Percentiles rank a stretch among this genome's conserved stretches.
Conservation (phyloP, 1,139 yeast species). For the Komagataea norvegica region DNA sequence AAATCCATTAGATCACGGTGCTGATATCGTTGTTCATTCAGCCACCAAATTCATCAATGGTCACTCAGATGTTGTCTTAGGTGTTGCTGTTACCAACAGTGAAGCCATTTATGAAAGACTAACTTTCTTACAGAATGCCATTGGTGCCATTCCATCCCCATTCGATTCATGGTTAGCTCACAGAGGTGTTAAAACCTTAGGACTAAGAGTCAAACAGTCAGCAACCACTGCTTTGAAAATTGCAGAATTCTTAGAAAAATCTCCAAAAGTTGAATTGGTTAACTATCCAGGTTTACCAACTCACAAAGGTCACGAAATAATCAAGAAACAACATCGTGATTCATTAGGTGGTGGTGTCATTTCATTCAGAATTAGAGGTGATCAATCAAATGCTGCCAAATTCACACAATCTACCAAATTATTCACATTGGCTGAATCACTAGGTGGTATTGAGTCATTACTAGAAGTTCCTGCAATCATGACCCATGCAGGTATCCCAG, state of each 20-base stretch:
- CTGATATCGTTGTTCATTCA: too few species aligned
- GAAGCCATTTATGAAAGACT: conserved; percentile 57
- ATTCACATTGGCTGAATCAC: conserved; percentile 83
- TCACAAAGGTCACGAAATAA: conserved; percentile 61
- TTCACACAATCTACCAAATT: conserved; percentile 72
- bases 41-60: conserved; percentile 91
- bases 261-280: conserved; percentile 54
- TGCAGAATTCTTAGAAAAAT: conserved; percentile 58
- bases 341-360: conserved; percentile 92
- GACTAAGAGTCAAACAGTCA: conserved; percentile 72
- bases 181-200: conserved; percentile 86
- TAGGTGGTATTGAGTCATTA: conserved; percentile 86
- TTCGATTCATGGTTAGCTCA: conserved; percentile 92
- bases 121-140: conserved; percentile 80
- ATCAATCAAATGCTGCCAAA: conserved; percentile 68
- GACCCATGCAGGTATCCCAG: conserved; percentile 93
- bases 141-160: conserved; percentile 87
- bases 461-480: conserved; percentile 87
- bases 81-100: conserved; percentile 70
- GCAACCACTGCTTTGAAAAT: conserved; percentile 61
- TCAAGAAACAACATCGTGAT: conserved; percentile 72
- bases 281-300: conserved; percentile 79
- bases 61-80: conserved; percentile 89
- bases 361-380: conserved; percentile 82
- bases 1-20: conserved; percentile 74